Evolutionary conservation across 768 basidiomycete genomes (phyloP), one percentile per base, ranked within the genome.

Genomic region (Mycena pura): DNA sequence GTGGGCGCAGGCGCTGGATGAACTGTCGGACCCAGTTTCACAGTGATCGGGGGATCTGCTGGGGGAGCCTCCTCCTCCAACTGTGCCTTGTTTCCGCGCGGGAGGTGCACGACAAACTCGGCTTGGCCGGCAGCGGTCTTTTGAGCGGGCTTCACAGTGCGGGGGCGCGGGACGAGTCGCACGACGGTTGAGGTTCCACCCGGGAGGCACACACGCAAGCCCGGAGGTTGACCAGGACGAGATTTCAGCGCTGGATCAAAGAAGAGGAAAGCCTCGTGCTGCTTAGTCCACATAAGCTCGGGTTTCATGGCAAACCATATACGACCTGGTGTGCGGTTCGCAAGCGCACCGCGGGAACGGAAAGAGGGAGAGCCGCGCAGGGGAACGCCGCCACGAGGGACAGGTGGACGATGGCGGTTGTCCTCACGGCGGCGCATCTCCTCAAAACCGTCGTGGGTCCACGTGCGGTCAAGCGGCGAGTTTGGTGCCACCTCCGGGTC

Each of bases 361-460:
- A 68, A 69, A 28, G 74, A 68, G 9, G 62, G 44, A 1, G 62
- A 13, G 8, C 61, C 61, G 38, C 61, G 60, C 25, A 57, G 21
- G 28, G 52, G 46, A 50, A 77, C 76, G 34, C 79, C 77, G 61
- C 84, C 82, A 53, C 82, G 80, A 60, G 62, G 64, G 59, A 76
- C 34, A 15, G 51, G 51, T 25, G 74, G 69, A 15, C 73, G 69
- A 29, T 72, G 74, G 40, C 81, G 81, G 52, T 81, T 80, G 58
- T 92, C 90, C 60, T 93, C 92, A 66, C 83, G 84, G 53, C 81
- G 81, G 75, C 86, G 92, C 85, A 94, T 85, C 77, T 96, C 92
- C 73, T 94, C 92, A 64, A 89, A 96, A 2, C 93, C 92, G 70
- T 93, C 92, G 70, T 95, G 93, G 0, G 83, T 87, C 93, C 93